phyloP scores from a whole-genome alignment of 2,329 filamentous ascomycete genomes.

The Alternaria brassicicola region DNA sequence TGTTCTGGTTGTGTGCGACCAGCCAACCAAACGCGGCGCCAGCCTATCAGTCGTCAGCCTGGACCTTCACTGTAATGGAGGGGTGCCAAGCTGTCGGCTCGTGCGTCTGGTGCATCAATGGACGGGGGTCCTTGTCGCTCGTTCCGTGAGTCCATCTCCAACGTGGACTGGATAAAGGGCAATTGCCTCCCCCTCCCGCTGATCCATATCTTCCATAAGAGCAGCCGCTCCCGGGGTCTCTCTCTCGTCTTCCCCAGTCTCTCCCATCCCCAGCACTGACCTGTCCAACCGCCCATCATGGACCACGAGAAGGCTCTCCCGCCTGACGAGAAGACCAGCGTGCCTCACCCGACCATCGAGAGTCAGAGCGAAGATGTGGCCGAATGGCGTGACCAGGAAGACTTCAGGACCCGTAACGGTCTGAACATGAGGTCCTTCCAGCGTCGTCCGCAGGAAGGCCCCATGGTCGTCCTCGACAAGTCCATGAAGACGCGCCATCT shows the following conservation, averaged over 20 bases:
- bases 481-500: conserved; percentile 64
- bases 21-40: conserved; percentile 21
- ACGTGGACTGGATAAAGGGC: conserved; percentile 25
- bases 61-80: conserved; percentile 18
- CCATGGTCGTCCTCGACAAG: conserved; percentile 42
- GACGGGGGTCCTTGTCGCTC: conserved; percentile 33
- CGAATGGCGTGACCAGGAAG: conserved; percentile 41
- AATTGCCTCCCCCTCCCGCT: conserved; percentile 31
- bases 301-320: conserved; percentile 35
- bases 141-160: conserved; percentile 28
- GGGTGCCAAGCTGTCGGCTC: conserved; percentile 31
- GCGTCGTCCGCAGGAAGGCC: conserved; percentile 36
- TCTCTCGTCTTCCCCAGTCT: conserved; percentile 6
- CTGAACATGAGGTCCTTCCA: conserved; percentile 45
- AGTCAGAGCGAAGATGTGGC: conserved; percentile 15
- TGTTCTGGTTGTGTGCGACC: conserved; percentile 23
- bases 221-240: conserved; percentile 19
- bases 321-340: conserved; percentile 37
- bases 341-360: conserved; percentile 21
- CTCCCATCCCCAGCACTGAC: conserved; percentile 10
- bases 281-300: conserved; percentile 30
- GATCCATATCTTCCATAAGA: conserved; percentile 33
- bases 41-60: conserved; percentile 26
- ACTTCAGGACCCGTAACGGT: conserved; percentile 47
- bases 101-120: conserved; percentile 23